Conservation (phyloP, 2,329 filamentous ascomycete species). For the Trichoderma arundinaceum region DNA sequence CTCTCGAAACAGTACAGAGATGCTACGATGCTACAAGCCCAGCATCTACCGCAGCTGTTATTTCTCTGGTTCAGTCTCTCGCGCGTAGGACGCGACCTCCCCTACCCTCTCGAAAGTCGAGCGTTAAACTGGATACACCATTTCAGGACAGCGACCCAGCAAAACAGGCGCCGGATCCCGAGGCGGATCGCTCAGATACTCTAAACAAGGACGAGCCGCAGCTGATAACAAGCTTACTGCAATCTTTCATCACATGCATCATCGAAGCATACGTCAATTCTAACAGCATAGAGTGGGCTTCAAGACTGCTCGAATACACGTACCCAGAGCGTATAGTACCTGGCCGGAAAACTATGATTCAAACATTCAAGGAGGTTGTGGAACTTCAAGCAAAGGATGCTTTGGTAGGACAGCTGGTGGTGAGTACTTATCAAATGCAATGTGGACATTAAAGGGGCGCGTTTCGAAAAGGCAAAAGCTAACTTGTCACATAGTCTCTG, state of each 20-base stretch:
- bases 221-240: constrained; percentile 68
- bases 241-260: constrained; percentile 79
- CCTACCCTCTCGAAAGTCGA: constrained; percentile 64
- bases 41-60: constrained; percentile 71
- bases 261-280: constrained; percentile 74
- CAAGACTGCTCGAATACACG: constrained; percentile 70
- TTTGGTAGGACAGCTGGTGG: constrained; percentile 73
- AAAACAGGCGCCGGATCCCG: constrained; percentile 66
- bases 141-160: constrained; percentile 60
- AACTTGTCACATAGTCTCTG: constrained; percentile 55
- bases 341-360: constrained; percentile 64
- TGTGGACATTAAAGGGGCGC: neutral
- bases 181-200: constrained; percentile 50
- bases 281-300: constrained; percentile 65
- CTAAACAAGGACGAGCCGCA: constrained; percentile 61
- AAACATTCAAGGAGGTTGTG: constrained; percentile 68
- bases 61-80: constrained; percentile 73
- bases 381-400: constrained; percentile 66
- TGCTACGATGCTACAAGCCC: constrained; percentile 68
- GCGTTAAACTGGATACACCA: constrained; percentile 59
- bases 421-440: constrained; percentile 45
- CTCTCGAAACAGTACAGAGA: constrained; percentile 72
- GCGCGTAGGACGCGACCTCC: constrained; percentile 70
- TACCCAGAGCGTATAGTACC: constrained; percentile 68
- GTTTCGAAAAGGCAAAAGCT: neutral